Percentiles rank a stretch among this genome's conserved stretches.
phyloP scores from a whole-genome alignment of 495 filamentous ascomycete species.

The Acidomyces sp. region DNA sequence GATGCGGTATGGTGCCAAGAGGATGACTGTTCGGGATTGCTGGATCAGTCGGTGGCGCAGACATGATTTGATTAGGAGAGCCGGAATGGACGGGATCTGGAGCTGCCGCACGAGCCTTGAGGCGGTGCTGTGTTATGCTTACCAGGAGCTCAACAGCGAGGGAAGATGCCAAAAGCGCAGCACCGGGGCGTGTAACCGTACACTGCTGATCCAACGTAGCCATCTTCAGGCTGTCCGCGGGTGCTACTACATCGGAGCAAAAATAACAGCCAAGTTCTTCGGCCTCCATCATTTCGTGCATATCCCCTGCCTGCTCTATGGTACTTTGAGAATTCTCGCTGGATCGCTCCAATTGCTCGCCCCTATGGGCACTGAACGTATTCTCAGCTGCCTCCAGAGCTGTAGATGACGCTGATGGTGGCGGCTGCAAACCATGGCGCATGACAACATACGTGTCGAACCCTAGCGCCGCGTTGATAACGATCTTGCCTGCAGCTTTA shows the following conservation, averaged over 20 bases:
- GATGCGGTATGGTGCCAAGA: conserved; percentile 79
- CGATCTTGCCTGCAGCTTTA: conserved; percentile 81
- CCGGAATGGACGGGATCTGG: conserved; percentile 32
- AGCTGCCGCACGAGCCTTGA: conserved; percentile 46
- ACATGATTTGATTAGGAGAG: conserved; percentile 14
- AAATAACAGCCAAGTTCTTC: conserved; percentile 88
- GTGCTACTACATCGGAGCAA: conserved; percentile 94
- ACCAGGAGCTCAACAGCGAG: conserved; percentile 83
- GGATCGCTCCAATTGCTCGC: conserved; percentile 7
- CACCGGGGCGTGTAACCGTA: conserved; percentile 87
- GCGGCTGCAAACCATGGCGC: conserved; percentile 60
- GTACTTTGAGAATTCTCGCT: too few relatives aligned
- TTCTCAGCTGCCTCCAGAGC: neutral
- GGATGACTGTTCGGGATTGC: conserved; percentile 43
- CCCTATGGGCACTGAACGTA: conserved; percentile 6
- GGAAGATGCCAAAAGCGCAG: conserved; percentile 83
- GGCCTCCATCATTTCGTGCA: conserved; percentile 22
- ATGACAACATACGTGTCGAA: conserved; percentile 97
- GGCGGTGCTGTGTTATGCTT: conserved; percentile 75
- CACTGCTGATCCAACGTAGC: conserved; percentile 93
- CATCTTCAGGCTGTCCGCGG: conserved; percentile 45
- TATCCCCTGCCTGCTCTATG: conserved; percentile 1
- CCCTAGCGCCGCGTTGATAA: conserved; percentile 89
- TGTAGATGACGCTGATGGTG: neutral
- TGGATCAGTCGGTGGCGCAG: conserved; percentile 24